Evolutionary conservation across 83 land plant genomes (phyloP).

Genomic region (Diphasiastrum complanatum): DNA sequence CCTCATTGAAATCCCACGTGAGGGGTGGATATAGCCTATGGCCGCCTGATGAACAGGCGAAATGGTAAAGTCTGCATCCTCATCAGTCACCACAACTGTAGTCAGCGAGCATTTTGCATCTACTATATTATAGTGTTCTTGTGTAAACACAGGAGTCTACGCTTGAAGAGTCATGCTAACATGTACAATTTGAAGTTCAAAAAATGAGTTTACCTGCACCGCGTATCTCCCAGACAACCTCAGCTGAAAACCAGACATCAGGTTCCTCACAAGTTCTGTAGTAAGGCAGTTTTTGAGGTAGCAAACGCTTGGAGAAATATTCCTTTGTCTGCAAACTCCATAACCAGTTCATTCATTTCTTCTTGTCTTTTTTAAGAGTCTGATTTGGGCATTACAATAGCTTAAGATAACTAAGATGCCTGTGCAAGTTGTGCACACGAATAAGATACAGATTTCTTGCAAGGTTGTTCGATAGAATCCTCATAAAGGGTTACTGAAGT

Average conservation of each 20-base stretch:
- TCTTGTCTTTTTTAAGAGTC: too few species aligned
- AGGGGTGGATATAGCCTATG: slow-evolving; percentile 76
- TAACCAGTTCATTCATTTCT: too few species aligned
- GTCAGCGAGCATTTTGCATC: not conserved
- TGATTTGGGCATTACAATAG: too few species aligned
- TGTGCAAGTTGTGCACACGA: too few species aligned
- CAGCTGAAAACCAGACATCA: slow-evolving; percentile 80
- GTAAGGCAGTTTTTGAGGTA: slow-evolving; percentile 65
- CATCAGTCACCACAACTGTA: not conserved
- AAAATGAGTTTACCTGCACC: slow-evolving; percentile 63
- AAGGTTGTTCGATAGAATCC: too few species aligned
- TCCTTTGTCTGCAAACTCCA: slow-evolving; percentile 59
- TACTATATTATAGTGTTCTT: not conserved
- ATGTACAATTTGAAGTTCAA: not conserved
- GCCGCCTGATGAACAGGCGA: slow-evolving; percentile 97
- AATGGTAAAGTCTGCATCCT: slow-evolving; percentile 64
- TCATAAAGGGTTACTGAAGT: too few species aligned
- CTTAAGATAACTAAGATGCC: too few species aligned
- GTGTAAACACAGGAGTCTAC: slow-evolving; percentile 11
- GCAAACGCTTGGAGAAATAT: slow-evolving; percentile 60
- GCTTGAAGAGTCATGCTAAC: not conserved
- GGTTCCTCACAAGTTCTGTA: slow-evolving; percentile 82
- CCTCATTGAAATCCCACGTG: slow-evolving; percentile 88
- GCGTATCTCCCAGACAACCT: slow-evolving; percentile 89
- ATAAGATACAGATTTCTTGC: too few species aligned